These are phyloP conservation scores for Ceratocystis variospora DNA, from an alignment of 2,329 filamentous ascomycete genomes.

Conservation along the genomic window DNA sequence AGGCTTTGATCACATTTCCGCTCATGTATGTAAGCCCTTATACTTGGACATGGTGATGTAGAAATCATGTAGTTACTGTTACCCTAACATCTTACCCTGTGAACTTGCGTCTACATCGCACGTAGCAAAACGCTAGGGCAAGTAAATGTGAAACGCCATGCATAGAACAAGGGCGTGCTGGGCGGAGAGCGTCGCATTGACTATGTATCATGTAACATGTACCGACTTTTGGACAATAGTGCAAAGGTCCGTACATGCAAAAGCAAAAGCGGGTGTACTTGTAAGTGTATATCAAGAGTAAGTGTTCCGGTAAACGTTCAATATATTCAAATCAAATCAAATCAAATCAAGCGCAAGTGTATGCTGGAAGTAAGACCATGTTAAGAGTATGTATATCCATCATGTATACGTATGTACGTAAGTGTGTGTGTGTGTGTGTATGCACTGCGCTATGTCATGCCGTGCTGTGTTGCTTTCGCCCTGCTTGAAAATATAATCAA, in stretches of 20 bases:
- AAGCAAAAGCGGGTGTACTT: background rate
- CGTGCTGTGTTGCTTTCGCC: background rate
- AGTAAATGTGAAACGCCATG: background rate
- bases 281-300: background rate
- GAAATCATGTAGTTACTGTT: no score
- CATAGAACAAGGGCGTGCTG: background rate
- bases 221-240: conserved; percentile 4
- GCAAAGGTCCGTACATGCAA: conserved; percentile 4
- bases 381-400: background rate
- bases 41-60: no score
- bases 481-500: background rate
- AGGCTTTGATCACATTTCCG: no score
- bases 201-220: background rate
- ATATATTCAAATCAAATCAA: no score
- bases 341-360: background rate
- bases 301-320: background rate
- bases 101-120: background rate
- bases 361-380: background rate
- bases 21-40: no score
- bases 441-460: background rate
- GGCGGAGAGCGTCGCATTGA: background rate
- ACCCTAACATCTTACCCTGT: background rate
- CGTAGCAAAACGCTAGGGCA: background rate
- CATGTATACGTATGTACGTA: background rate
- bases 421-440: background rate